A percentile compares a stretch with the other conserved stretches of the same genome.
These are phyloP conservation scores for Rhizoclosmatium globosum DNA, from an alignment of 192 early-diverging fungal species.

Conservation along the genomic window DNA sequence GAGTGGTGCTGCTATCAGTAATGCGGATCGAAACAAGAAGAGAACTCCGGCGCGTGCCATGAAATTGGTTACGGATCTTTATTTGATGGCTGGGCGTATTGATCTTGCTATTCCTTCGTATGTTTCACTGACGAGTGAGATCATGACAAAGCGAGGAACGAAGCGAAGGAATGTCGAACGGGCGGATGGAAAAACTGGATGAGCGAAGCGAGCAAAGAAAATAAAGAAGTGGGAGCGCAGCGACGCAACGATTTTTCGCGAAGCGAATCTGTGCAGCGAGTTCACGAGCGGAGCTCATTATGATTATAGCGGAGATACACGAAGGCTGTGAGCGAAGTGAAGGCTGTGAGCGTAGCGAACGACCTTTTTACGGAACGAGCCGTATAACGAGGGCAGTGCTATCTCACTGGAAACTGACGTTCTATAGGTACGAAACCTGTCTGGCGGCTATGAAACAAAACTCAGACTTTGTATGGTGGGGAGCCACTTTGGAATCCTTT, in stretches of 20 bases:
- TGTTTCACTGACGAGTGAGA: constrained; percentile 56
- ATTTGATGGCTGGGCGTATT: constrained; percentile 74
- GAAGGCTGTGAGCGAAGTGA: too few relatives aligned
- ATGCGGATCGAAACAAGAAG: constrained; percentile 44
- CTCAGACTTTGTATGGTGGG: constrained; percentile 80
- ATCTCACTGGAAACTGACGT: not conserved
- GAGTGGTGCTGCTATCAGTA: not conserved
- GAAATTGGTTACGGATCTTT: constrained; percentile 79
- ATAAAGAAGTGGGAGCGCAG: too few relatives aligned
- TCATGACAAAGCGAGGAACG: not conserved
- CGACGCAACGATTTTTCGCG: too few relatives aligned
- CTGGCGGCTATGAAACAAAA: constrained; percentile 74
- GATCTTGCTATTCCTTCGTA: constrained; percentile 61
- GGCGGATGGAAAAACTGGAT: too few relatives aligned
- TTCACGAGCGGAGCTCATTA: too few relatives aligned
- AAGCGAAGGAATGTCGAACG: too few relatives aligned
- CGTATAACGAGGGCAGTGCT: not conserved
- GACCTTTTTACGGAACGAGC: too few relatives aligned
- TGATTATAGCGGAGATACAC: too few relatives aligned
- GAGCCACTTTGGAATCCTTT: constrained; percentile 74
- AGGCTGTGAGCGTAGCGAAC: too few relatives aligned
- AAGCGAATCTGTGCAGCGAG: too few relatives aligned
- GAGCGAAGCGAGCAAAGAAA: too few relatives aligned
- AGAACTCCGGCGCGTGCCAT: constrained; percentile 75
- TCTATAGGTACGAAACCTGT: constrained; percentile 65